Evolutionary conservation across 768 basidiomycete genomes (phyloP).

Genomic region (Dentipellis sp.): DNA sequence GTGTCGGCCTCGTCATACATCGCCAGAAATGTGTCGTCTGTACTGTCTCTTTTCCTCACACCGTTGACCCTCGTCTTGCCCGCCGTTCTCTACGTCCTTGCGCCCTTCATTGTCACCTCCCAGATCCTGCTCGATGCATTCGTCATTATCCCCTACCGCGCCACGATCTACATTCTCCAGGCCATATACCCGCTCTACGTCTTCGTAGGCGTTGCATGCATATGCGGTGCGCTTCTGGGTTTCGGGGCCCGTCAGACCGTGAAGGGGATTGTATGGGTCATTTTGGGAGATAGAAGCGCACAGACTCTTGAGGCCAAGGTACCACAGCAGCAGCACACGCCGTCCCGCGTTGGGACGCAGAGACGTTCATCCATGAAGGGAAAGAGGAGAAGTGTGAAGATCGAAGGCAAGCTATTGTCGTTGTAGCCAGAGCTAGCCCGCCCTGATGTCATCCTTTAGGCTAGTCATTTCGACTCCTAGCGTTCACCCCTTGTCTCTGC

Average conservation of each 20-base stretch:
- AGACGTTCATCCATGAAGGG: conserved; percentile 7
- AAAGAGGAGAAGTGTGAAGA: conserved; percentile 5
- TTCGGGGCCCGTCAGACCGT: conserved; percentile 8
- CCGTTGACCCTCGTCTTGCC: not conserved
- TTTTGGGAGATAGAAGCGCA: conserved; percentile 1
- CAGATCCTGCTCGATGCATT: conserved; percentile 1
- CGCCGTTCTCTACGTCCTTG: not conserved
- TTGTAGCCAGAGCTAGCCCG: too few species aligned
- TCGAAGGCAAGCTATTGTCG: not conserved
- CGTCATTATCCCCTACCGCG: conserved; percentile 7
- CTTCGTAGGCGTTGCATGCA: conserved; percentile 10
- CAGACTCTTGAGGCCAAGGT: not conserved
- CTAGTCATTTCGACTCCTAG: too few species aligned
- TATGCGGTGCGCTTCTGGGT: conserved; percentile 8
- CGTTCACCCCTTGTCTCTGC: too few species aligned
- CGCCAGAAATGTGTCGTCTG: not conserved
- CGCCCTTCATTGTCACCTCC: conserved; percentile 6
- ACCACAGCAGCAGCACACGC: too few species aligned
- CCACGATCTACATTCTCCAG: not conserved
- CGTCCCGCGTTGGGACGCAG: not conserved
- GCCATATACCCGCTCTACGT: conserved; percentile 13
- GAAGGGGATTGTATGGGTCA: conserved; percentile 1
- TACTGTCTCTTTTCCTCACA: not conserved
- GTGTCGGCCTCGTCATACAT: not conserved
- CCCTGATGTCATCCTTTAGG: too few species aligned